Conservation (phyloP, 2,329 filamentous ascomycete species). For the Aspergillus glaucus region DNA sequence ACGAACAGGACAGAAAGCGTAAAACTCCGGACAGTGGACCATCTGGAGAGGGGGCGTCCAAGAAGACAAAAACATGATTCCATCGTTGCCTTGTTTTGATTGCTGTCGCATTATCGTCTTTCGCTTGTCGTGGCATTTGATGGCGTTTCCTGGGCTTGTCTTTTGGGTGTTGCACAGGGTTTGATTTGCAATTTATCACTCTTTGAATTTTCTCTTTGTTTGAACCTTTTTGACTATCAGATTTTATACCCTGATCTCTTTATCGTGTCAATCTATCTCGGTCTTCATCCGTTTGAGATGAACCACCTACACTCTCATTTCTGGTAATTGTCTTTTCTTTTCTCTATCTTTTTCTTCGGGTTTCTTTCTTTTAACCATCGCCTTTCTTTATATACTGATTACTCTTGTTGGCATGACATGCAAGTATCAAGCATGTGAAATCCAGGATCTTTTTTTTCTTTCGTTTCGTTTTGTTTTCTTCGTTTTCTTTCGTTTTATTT, state of each 20-base stretch:
- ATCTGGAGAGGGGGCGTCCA: conserved; percentile 25
- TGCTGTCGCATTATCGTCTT: conserved; percentile 1
- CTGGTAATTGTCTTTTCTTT: no score
- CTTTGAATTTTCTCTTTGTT: background rate
- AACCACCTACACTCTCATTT: no score
- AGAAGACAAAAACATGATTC: conserved; percentile 35
- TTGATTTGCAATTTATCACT: background rate
- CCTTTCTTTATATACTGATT: no score
- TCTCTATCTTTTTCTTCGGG: no score
- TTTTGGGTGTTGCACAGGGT: background rate
- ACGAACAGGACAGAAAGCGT: conserved; percentile 40
- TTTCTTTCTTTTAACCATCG: no score
- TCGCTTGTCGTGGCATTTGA: background rate
- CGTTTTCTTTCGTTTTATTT: background rate
- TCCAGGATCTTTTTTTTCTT: background rate
- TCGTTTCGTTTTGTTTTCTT: conserved; percentile 1
- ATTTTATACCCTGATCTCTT: no score
- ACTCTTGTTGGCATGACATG: no score
- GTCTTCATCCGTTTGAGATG: no score
- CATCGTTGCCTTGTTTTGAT: background rate
- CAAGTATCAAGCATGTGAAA: no score
- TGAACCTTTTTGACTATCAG: background rate
- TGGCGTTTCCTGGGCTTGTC: conserved; percentile 2
- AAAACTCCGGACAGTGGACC: conserved; percentile 37
- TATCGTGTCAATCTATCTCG: no score